phyloP scores from a whole-genome alignment of 1,284 basidiomycete genomes.

The Cutaneotrichosporon arboriforme region DNA sequence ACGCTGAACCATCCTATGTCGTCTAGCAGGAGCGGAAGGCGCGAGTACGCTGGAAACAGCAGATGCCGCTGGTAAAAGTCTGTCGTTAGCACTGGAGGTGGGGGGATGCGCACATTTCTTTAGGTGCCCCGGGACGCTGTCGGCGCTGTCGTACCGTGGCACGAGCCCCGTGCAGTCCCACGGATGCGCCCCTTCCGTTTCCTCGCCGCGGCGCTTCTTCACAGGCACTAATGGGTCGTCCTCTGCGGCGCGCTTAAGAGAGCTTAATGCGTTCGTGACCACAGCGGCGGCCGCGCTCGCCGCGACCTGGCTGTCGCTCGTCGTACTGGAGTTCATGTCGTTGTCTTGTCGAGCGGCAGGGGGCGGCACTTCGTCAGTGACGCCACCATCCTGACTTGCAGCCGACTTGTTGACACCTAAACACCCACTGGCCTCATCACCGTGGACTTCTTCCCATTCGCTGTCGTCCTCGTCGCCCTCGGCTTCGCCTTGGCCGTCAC shows the following conservation, averaged over 20 bases:
- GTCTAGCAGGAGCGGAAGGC: slow-evolving; percentile 51
- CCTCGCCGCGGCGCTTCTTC: slow-evolving; percentile 10
- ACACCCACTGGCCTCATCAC: too few species aligned
- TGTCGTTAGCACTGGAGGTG: slow-evolving; percentile 39
- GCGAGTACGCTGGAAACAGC: slow-evolving; percentile 72
- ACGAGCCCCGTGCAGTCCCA: slow-evolving; percentile 66
- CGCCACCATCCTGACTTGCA: too few species aligned
- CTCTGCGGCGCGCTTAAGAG: too few species aligned
- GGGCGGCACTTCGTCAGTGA: too few species aligned
- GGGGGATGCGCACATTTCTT: slow-evolving; percentile 63
- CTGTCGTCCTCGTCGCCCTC: slow-evolving; percentile 7
- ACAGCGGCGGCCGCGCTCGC: background rate
- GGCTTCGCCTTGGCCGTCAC: slow-evolving; percentile 4
- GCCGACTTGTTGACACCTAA: too few species aligned
- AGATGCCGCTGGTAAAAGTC: slow-evolving; percentile 79
- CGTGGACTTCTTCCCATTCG: slow-evolving; percentile 1
- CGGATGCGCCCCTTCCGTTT: slow-evolving; percentile 27
- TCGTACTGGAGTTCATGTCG: too few species aligned
- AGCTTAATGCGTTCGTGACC: background rate
- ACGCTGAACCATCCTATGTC: slow-evolving; percentile 92
- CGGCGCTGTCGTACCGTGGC: slow-evolving; percentile 58
- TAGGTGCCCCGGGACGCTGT: slow-evolving; percentile 67
- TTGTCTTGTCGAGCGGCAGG: too few species aligned
- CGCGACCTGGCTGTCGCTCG: too few species aligned
- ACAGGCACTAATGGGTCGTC: background rate